Evolutionary conservation across 805 yeast species (phyloP), one percentile per base, ranked within the genome.

Genomic region (Grigorovia jiainica): DNA sequence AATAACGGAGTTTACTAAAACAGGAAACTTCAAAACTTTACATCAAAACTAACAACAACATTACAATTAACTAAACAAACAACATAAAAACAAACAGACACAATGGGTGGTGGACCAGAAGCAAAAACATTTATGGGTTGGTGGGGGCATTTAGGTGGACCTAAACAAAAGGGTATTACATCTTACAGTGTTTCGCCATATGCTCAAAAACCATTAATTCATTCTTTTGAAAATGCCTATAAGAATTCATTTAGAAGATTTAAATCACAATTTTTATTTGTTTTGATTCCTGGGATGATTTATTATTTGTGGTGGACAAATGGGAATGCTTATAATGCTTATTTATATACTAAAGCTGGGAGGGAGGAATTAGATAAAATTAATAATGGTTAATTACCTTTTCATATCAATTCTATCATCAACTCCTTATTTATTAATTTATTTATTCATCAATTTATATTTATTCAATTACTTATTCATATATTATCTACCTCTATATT

Each of bases 341-440:
- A 72, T 78, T 76, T 90, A 65, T 90, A 90, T 77, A 87, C 97
- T 68, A 90, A 90, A 76, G 97, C 85, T 51, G 98, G 98, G 66
- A 86, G 89, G 73, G 90, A 82, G 73, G 95, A 90, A 64, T 77
- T 90, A 62, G 90, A 76, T 66, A 79, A 77, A 66, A 70, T 67
- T 43, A 68, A 66, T 53, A 15, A 25, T 18, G 16, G 19, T 16
- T 9, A 27, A 7, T 27, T 27, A 27, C 31, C 13, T 27, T 11
- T 27, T 7, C 10, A 27, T 11, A 27, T n/a, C 13, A 11, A n/a
- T n/a, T n/a, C n/a, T n/a, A n/a, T n/a, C n/a, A n/a, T n/a, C n/a
- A n/a, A 8, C 6, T 21, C 24, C 24, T 21, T 21, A 21, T 21
- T 8, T 21, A 6, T 21, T 21, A 21, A 6, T 21, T 34, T 34